Conservation (phyloP, 192 early-diverging fungal genomes). For the Linnemannia schmuckeri region DNA sequence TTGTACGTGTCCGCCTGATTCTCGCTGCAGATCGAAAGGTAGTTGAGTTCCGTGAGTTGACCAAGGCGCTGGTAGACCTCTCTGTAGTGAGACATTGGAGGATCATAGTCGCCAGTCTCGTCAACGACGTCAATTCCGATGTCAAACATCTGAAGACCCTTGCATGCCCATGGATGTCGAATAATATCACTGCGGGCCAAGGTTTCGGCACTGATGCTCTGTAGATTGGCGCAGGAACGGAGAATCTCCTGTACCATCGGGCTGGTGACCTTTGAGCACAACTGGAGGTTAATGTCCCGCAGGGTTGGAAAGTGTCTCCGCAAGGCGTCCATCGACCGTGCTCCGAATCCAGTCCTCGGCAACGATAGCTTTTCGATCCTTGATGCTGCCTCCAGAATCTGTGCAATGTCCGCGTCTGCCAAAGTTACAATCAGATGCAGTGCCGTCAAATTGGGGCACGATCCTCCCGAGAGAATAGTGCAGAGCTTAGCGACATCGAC, state of each 20-base stretch:
- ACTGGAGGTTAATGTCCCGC: conserved; percentile 37
- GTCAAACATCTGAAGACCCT: conserved; percentile 33
- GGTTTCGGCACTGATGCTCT: conserved; percentile 26
- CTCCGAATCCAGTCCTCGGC: conserved; percentile 11
- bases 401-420: conserved; percentile 6
- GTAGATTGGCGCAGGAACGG: conserved; percentile 36
- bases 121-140: conserved; percentile 19
- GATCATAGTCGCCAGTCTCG: neutral
- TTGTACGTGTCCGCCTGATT: neutral
- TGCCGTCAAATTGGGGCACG: conserved; percentile 25
- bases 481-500: conserved; percentile 3
- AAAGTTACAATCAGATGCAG: conserved; percentile 19
- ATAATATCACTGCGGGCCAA: conserved; percentile 13
- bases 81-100: neutral
- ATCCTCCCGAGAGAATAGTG: neutral
- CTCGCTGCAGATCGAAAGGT: conserved; percentile 25
- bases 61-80: conserved; percentile 19
- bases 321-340: conserved; percentile 7
- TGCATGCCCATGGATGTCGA: conserved; percentile 28
- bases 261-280: neutral
- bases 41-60: conserved; percentile 20
- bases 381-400: conserved; percentile 23
- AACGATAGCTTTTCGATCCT: conserved; percentile 38
- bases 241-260: conserved; percentile 31
- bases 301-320: conserved; percentile 39